Percentiles rank a stretch among this genome's conserved stretches.
These are phyloP conservation scores for barrel medic (Medicago truncatula) DNA, from an alignment of 306 rosid species.

Conservation along the genomic window DNA sequence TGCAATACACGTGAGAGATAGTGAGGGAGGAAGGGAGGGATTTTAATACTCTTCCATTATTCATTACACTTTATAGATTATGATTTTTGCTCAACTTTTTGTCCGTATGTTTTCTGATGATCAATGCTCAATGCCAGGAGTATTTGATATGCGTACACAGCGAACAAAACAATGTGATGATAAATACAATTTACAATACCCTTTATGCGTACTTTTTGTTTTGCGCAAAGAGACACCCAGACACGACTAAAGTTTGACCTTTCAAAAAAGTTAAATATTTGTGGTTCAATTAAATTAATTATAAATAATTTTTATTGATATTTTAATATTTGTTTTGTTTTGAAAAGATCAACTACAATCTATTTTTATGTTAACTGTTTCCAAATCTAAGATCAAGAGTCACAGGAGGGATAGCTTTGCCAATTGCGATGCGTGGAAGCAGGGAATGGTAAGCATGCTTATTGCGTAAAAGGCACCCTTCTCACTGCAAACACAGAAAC, in stretches of 20 bases:
- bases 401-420: too few relatives aligned
- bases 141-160: neutral
- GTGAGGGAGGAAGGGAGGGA: neutral
- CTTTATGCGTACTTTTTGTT: neutral
- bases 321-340: too few relatives aligned
- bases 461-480: too few relatives aligned
- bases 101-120: neutral
- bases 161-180: neutral
- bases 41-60: slow-evolving; percentile 10
- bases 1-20: neutral
- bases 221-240: neutral
- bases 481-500: too few relatives aligned
- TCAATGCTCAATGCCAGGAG: neutral
- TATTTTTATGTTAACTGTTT: too few relatives aligned
- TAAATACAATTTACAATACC: neutral
- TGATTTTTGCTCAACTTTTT: neutral
- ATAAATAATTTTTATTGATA: neutral
- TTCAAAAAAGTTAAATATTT: neutral
- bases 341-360: too few relatives aligned
- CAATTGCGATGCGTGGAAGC: too few relatives aligned
- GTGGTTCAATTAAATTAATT: neutral
- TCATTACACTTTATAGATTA: neutral
- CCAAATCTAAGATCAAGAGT: too few relatives aligned
- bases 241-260: neutral
- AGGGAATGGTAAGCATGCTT: too few relatives aligned